Conservation (phyloP, 768 basidiomycete species). For the Amanita pallidorosea region DNA sequence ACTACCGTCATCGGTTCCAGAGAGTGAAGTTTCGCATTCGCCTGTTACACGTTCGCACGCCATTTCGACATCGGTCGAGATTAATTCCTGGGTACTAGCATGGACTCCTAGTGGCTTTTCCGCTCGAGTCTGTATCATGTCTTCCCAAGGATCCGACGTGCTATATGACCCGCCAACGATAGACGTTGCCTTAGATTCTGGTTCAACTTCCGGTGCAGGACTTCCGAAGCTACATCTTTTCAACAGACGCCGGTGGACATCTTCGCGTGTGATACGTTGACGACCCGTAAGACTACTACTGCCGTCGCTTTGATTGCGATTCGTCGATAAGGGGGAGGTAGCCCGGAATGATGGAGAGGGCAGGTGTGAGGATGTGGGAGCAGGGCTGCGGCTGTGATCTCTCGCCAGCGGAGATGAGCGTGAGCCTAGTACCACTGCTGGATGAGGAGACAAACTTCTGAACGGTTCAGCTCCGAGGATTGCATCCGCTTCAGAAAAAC, state of each 20-base stretch:
- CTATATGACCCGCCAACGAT: background rate
- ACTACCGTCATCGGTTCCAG: constrained; percentile 27
- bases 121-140: background rate
- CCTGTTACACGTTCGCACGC: constrained; percentile 34
- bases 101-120: background rate
- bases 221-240: constrained; percentile 35
- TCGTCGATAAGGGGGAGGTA: background rate
- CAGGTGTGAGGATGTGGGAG: background rate
- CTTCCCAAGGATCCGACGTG: background rate
- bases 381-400: constrained; percentile 4
- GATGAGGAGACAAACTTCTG: background rate
- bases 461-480: background rate
- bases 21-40: background rate
- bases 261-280: constrained; percentile 41
- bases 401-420: constrained; percentile 3
- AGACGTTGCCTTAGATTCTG: background rate
- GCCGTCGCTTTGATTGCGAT: constrained; percentile 3
- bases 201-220: constrained; percentile 17
- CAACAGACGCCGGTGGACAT: constrained; percentile 38
- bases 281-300: constrained; percentile 16
- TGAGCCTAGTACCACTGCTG: background rate
- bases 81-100: background rate
- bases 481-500: background rate
- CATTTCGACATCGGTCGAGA: background rate
- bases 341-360: constrained; percentile 1